Base-by-base conservation (phyloP, 805 yeast genomes). In the Kuraishia molischiana region DNA sequence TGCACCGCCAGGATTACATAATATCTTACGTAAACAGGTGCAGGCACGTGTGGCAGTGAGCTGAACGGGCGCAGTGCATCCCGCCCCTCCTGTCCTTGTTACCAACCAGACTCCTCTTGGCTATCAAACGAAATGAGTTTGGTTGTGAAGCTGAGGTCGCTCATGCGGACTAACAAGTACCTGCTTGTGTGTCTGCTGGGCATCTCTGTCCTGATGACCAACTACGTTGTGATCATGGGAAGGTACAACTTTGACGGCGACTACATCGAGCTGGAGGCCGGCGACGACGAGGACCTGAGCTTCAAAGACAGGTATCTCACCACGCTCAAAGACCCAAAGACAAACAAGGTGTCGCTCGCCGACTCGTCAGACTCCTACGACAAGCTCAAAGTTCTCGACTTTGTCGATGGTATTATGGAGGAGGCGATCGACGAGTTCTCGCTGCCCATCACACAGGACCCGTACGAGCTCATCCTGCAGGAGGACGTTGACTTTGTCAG, bases 401-500 rank as follows among this genome's bases (percentile, higher is more conserved):
- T 11, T 28, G 17, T 28, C 6, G 31, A 28, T 14, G 13, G 8
- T 28, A 9, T 28, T 6, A 11, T 28, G 5, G 8, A 28, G 8
- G 31, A 28, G 17, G 8, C 13, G 5, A 28, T 28, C 13, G 17
- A 28, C 17, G 31, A 28, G 13, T 28, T 28, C 17, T 28, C 31
- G 8, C 6, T 28, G 17, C 17, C 31, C 8, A 5, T 28, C 8
- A 11, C 31, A 5, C 6, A 14, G 34, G 34, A 17, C n/a, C 22
- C 34, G 21, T 31, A 15, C n/a, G 34, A 31, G 21, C 21, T 31
- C 14, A n/a, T 31, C n/a, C n/a, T 10, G 21, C 6, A 31, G 21
- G n/a, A 10, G 18, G 28, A 19, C 11, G 38, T 43, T 4, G 41
- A 39, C 11, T 57, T 42, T 32, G 34, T 34, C 18, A 24, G 35